Base-by-base conservation (phyloP, 306 rosid species). In the Quercus alba region DNA sequence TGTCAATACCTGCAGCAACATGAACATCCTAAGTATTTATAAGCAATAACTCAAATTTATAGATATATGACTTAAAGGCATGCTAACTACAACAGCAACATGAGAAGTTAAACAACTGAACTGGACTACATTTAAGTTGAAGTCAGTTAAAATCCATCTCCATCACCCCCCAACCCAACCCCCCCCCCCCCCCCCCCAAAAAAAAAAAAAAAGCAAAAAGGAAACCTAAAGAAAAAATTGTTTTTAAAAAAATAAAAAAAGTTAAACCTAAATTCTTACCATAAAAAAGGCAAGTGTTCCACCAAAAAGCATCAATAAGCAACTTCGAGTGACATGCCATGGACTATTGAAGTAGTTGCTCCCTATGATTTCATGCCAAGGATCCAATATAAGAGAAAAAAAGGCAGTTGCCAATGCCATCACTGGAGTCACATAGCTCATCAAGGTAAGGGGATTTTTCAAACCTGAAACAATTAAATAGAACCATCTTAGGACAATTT, bases 371-470 rank as follows among this genome's bases (percentile, higher is more conserved):
- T 91, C 93, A 54, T 81, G 82, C 99, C 99, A 95, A 10, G 99
- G 99, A 84, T 95, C 99, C 80, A 91, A 85, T 33, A 89, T 83
- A 74, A 93, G 82, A 38, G 99, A 93, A 70, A 93, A 94, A 77
- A 93, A 63, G 41, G 89, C 91, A 59, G 98, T 93, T 78, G 86
- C 88, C 41, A 83, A 71, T 21, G 99, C 89, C 99, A 95, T 95
- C 84, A 93, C 93, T 64, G 99, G 99, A 78, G 96, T 80, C 84
- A 95, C 93, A 77, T 88, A 81, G 91, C 99, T 95, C 99, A 95
- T 95, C 89, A 95, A 74, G 77, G 93, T 84, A 82, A 95, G 90
- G 4, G 98, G 98, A 87, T 95, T 91, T 88, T 89, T 93, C 89
- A 95, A 86, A 78, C 99, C 99, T 95, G 89, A 70, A 78, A 76